Evolutionary conservation across 176 grass and related monocot genomes (phyloP).

Genomic region (Phoenix dactylifera): DNA sequence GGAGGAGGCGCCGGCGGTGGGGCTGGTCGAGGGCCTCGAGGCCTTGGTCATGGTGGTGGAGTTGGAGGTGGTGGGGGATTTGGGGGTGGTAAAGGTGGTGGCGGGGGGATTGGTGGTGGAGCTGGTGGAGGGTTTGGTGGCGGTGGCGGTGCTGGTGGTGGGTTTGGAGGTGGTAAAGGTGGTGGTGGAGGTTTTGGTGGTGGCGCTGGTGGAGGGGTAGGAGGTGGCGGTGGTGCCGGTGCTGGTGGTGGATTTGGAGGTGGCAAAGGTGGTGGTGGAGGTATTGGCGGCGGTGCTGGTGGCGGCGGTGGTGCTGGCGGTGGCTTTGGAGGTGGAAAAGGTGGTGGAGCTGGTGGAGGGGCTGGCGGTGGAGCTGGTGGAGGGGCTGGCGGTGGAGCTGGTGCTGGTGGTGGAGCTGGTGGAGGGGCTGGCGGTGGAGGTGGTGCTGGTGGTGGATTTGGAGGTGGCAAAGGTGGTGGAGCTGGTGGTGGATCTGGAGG

Average conservation of each 20-base stretch:
- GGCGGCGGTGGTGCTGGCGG: slow-evolving; percentile 8
- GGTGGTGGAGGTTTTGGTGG: slow-evolving; percentile 10
- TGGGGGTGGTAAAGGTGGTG: slow-evolving; percentile 21
- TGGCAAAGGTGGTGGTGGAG: background rate
- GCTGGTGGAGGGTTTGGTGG: slow-evolving; percentile 5
- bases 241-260: slow-evolving; percentile 8
- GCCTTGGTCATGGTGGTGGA: slow-evolving; percentile 25
- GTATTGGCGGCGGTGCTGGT: slow-evolving; percentile 4
- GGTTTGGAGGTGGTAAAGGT: slow-evolving; percentile 10
- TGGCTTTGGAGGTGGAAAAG: too few species aligned
- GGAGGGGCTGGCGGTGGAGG: too few species aligned
- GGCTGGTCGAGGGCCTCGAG: slow-evolving; percentile 6
- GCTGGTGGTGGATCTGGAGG: too few species aligned
- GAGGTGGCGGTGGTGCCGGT: slow-evolving; percentile 9
- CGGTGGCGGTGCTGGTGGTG: slow-evolving; percentile 18
- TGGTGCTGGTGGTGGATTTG: too few species aligned
- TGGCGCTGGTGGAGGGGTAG: slow-evolving; percentile 16
- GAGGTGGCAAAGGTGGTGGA: too few species aligned
- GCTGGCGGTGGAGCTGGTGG: too few species aligned
- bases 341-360: too few species aligned
- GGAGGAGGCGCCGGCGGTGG: background rate
- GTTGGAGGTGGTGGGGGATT: slow-evolving; percentile 23
- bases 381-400: too few species aligned
- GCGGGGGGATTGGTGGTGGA: slow-evolving; percentile 19
- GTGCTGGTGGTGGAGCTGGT: too few species aligned